Evolutionary conservation across 768 basidiomycete species (phyloP).

Genomic region (Amanita subjunquillea): DNA sequence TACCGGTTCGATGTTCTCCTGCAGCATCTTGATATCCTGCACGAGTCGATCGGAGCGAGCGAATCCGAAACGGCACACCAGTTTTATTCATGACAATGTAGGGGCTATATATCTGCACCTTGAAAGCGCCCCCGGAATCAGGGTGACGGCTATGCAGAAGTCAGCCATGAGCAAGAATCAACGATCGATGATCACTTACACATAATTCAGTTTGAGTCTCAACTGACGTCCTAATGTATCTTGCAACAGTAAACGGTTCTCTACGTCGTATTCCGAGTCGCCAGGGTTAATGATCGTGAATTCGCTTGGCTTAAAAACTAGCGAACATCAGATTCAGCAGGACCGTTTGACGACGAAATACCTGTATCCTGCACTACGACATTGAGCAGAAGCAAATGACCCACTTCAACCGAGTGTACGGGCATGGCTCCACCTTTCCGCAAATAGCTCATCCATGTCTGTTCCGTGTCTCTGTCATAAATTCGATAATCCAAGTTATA

Average conservation of each 20-base stretch:
- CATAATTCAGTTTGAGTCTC: constrained; percentile 78
- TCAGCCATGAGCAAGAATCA: neutral
- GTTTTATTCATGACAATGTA: constrained; percentile 93
- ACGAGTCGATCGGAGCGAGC: constrained; percentile 50
- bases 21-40: constrained; percentile 69
- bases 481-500: constrained; percentile 94
- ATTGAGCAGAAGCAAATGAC: constrained; percentile 83
- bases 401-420: constrained; percentile 88
- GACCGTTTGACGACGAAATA: constrained; percentile 19
- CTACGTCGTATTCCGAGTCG: constrained; percentile 80
- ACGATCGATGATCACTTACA: constrained; percentile 41
- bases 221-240: constrained; percentile 72
- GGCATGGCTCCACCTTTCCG: constrained; percentile 93
- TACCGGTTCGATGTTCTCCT: constrained; percentile 66
- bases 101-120: constrained; percentile 88
- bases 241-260: constrained; percentile 57
- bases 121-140: constrained; percentile 91
- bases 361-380: constrained; percentile 88
- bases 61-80: constrained; percentile 68
- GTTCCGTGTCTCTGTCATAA: constrained; percentile 89
- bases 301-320: constrained; percentile 88
- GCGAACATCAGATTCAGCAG: neutral
- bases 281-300: constrained; percentile 97
- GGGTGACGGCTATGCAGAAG: constrained; percentile 51
- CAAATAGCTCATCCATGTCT: constrained; percentile 91